Conservation (phyloP, 2,329 filamentous ascomycete genomes). For the Cephalotrichum gorgonifer region DNA sequence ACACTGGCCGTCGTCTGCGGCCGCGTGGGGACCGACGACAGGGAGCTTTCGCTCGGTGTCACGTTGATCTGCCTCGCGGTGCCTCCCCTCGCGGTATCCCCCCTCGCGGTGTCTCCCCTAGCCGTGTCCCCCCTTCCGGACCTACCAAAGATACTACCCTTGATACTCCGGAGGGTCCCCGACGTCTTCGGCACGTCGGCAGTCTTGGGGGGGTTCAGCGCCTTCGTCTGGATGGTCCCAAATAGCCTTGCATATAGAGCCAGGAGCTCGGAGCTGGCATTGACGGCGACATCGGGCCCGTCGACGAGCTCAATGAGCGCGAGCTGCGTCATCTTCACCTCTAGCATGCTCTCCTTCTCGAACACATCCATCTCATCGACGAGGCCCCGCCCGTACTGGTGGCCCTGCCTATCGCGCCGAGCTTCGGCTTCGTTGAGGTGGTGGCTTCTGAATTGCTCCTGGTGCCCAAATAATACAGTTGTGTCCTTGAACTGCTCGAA, state of each 20-base stretch:
- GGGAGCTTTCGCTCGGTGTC: not conserved
- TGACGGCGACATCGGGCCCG: constrained; percentile 76
- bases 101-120: constrained; percentile 9
- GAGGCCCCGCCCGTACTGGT: constrained; percentile 20
- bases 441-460: constrained; percentile 52
- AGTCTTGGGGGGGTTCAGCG: constrained; percentile 30
- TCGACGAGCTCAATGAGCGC: constrained; percentile 74
- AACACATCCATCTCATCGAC: constrained; percentile 73
- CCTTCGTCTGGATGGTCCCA: constrained; percentile 40
- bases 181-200: constrained; percentile 55
- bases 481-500: constrained; percentile 80
- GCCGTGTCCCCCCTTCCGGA: constrained; percentile 3
- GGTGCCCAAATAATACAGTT: constrained; percentile 56
- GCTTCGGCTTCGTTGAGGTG: constrained; percentile 50
- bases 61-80: constrained; percentile 22
- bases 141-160: constrained; percentile 64
- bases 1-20: constrained; percentile 29
- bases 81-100: constrained; percentile 11
- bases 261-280: constrained; percentile 76
- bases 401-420: constrained; percentile 9
- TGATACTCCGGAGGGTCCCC: constrained; percentile 59
- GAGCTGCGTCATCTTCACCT: constrained; percentile 92
- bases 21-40: not conserved
- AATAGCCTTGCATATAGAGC: constrained; percentile 76
- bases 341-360: constrained; percentile 80